These are phyloP conservation scores for Colletotrichum falcatum DNA, from an alignment of 2,329 filamentous ascomycete species.

Conservation along the genomic window DNA sequence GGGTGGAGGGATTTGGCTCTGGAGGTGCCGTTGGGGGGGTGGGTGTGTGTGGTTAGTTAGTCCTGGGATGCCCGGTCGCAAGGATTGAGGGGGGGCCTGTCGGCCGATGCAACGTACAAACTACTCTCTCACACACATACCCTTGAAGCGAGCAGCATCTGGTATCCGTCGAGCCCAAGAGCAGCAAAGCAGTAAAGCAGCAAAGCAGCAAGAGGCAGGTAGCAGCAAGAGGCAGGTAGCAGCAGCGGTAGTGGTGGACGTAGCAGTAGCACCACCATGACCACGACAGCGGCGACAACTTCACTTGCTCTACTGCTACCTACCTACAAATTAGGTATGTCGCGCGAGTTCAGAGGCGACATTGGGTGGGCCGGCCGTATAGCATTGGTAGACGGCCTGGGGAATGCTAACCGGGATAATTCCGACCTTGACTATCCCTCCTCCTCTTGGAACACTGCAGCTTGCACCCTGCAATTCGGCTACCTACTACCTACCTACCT, in stretches of 20 bases:
- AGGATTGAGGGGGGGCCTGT: constrained; percentile 30
- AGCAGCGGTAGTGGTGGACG: not conserved
- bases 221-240: not conserved
- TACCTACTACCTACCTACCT: too few relatives aligned
- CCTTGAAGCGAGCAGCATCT: constrained; percentile 20
- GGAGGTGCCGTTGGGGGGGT: constrained; percentile 18
- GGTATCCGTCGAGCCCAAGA: constrained; percentile 2
- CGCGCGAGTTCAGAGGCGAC: not conserved
- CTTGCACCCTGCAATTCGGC: constrained; percentile 24
- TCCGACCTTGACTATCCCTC: constrained; percentile 11
- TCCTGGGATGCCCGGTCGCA: constrained; percentile 27
- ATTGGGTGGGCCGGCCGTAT: not conserved
- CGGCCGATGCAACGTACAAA: constrained; percentile 10
- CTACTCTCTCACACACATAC: constrained; percentile 22
- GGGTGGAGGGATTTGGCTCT: constrained; percentile 38
- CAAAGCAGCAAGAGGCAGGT: constrained; percentile 18
- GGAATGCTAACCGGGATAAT: constrained; percentile 11
- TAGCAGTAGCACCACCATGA: not conserved
- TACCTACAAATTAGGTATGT: too few relatives aligned
- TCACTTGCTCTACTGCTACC: too few relatives aligned
- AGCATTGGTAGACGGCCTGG: constrained; percentile 5
- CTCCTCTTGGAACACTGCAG: constrained; percentile 19
- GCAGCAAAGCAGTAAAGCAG: not conserved
- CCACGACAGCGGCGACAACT: not conserved
- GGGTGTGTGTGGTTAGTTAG: constrained; percentile 13